Evolutionary conservation across 1,284 basidiomycete genomes (phyloP).

Genomic region (Butyriboletus appendiculatus): DNA sequence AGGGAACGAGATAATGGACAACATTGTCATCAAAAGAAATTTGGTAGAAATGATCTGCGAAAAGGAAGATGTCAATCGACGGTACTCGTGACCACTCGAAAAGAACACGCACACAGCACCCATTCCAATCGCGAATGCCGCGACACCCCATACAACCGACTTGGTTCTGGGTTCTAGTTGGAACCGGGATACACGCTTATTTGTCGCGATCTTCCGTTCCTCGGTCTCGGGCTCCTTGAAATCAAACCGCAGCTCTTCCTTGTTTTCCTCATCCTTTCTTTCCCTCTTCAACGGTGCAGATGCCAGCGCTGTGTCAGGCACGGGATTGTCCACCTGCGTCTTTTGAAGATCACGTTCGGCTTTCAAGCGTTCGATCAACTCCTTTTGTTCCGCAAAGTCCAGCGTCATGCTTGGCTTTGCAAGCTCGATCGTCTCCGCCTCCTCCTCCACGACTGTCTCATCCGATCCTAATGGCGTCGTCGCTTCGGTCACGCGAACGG

Average conservation of each 20-base stretch:
- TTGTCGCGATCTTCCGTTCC: constrained; percentile 63
- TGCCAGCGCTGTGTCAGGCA: constrained; percentile 4
- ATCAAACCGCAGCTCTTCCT: constrained; percentile 49
- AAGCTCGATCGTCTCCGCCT: constrained; percentile 47
- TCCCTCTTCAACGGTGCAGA: constrained; percentile 46
- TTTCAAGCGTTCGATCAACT: constrained; percentile 67
- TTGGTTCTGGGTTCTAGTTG: constrained; percentile 62
- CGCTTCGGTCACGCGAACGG: constrained; percentile 42
- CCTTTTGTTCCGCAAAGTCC: constrained; percentile 72
- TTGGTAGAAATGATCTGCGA: constrained; percentile 43
- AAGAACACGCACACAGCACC: constrained; percentile 61
- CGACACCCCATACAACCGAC: constrained; percentile 72
- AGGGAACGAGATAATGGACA: constrained; percentile 9
- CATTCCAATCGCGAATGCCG: constrained; percentile 72
- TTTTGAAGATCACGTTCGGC: constrained; percentile 40
- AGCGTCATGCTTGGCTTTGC: constrained; percentile 62
- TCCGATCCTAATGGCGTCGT: constrained; percentile 57
- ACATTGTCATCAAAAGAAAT: constrained; percentile 38
- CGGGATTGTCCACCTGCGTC: constrained; percentile 26
- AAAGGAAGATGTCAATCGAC: background rate
- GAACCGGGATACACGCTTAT: constrained; percentile 55
- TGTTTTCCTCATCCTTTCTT: constrained; percentile 47
- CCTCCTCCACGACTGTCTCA: constrained; percentile 62
- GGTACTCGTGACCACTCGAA: background rate
- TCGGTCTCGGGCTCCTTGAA: constrained; percentile 63